Conservation (phyloP, 2,329 filamentous ascomycete species). For the Endoconidiophora polonica region DNA sequence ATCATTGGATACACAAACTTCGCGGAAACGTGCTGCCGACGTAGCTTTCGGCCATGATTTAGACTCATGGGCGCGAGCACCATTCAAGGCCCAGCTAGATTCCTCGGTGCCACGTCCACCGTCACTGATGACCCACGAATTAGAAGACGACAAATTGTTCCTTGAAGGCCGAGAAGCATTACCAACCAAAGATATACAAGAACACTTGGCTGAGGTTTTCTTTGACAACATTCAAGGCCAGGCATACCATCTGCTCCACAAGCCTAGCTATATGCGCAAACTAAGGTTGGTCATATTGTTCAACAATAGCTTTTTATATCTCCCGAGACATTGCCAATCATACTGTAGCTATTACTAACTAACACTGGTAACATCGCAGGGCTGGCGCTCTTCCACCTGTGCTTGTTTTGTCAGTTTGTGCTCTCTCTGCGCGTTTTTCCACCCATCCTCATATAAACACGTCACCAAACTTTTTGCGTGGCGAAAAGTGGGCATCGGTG, state of each 20-base stretch:
- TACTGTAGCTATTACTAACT: conserved; percentile 8
- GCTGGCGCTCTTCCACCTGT: conserved; percentile 73
- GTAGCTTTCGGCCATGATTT: conserved; percentile 75
- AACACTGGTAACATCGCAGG: conserved; percentile 24
- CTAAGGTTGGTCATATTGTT: conserved; percentile 36
- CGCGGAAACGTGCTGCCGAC: conserved; percentile 69
- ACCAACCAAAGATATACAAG: conserved; percentile 73
- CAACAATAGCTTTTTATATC: neutral
- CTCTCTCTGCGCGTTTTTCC: conserved; percentile 87
- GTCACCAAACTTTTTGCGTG: conserved; percentile 64
- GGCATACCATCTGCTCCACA: conserved; percentile 85
- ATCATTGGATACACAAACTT: conserved; percentile 25
- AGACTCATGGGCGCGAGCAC: conserved; percentile 59
- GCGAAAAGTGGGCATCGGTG: conserved; percentile 76
- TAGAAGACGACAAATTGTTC: conserved; percentile 60
- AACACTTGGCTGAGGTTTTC: conserved; percentile 85
- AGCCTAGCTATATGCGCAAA: conserved; percentile 91
- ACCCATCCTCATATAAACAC: conserved; percentile 66
- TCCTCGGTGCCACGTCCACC: neutral
- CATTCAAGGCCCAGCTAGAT: conserved; percentile 32
- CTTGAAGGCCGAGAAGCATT: conserved; percentile 70
- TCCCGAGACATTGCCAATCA: neutral
- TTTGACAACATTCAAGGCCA: conserved; percentile 95
- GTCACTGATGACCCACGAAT: conserved; percentile 29
- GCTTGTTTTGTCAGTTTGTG: conserved; percentile 82